These are phyloP conservation scores for Rhododendron williamsianum DNA, from an alignment of 148 eudicot species.

Conservation along the genomic window DNA sequence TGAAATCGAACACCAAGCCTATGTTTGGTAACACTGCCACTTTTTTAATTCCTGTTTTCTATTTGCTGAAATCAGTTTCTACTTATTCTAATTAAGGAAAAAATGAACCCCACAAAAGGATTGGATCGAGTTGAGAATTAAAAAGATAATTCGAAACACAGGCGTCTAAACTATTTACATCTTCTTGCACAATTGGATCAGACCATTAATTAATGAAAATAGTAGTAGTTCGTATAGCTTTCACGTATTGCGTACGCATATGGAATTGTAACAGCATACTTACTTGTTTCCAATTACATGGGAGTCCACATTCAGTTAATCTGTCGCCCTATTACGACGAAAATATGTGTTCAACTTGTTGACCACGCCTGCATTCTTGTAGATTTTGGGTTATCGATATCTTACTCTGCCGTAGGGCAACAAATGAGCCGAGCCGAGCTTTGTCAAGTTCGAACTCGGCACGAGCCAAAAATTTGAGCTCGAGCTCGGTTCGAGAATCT, in stretches of 20 bases:
- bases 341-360: not conserved
- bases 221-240: not conserved
- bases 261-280: not conserved
- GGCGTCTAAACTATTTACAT: not conserved
- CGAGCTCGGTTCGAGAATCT: too few species aligned
- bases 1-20: too few species aligned
- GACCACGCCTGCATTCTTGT: not conserved
- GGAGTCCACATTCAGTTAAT: not conserved
- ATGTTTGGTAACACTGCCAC: too few species aligned
- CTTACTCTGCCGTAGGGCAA: not conserved
- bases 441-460: too few species aligned
- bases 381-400: not conserved
- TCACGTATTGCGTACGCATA: not conserved
- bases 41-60: too few species aligned
- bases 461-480: too few species aligned
- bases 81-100: too few species aligned
- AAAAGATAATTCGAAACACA: too few species aligned
- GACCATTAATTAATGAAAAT: not conserved
- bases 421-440: too few species aligned
- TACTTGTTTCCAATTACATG: not conserved
- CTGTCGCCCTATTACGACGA: not conserved
- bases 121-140: too few species aligned
- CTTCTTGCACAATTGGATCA: not conserved
- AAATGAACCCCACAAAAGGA: too few species aligned
- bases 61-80: too few species aligned